Base-by-base conservation (phyloP, 2,329 filamentous ascomycete genomes). In the Talaromyces piceae region DNA sequence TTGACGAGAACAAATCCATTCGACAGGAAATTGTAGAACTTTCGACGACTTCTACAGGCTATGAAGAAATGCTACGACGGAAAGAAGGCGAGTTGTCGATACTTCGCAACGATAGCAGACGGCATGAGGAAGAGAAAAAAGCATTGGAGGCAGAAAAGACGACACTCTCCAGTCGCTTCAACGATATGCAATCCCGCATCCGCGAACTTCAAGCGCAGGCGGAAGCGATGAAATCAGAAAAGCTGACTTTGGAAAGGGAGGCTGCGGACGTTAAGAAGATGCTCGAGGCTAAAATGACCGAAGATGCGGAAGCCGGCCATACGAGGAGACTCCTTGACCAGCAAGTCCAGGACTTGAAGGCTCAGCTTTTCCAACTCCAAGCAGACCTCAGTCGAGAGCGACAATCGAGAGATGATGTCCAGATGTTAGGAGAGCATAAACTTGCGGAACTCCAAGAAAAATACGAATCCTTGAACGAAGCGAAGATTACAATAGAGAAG, bases 401-500 rank as follows among this genome's bases (percentile, higher is more conserved):
- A 3, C 91, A 97, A 67, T 97, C 91, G 13, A 82, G 93, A 52
- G 91, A 96, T 58, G 93, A 98, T 63, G 90, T 96, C 23, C 84
- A 91, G 57, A 82, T 95, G 59, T 84, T 97, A 52, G 84, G 88
- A 4, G 90, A 96, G 59, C 91, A 95, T 71, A 94, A 93, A 65
- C 88, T 85, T 61, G 77, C 87, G 41, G 82, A 85, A 47, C 76
- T 98, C 54, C 85, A 91, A 64, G 84, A 91, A 23, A 90, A 97
- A 58, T 95, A 84, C 59, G 85, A 94, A 46, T 81, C 82, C 28
- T 77, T 97, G 28, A 95, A 95, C 61, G 90, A 96, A 57, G 85
- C 89, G 25, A 98, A 98, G 69, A 95, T 96, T 61, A 95, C 84
- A 44, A 95, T 98, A 56, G 91, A 98, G 69, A 97, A 96, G 68